Evolutionary conservation across 75 land plant species (phyloP), one percentile per base, ranked within the genome.

Genomic region (Sequoia sempervirens): DNA sequence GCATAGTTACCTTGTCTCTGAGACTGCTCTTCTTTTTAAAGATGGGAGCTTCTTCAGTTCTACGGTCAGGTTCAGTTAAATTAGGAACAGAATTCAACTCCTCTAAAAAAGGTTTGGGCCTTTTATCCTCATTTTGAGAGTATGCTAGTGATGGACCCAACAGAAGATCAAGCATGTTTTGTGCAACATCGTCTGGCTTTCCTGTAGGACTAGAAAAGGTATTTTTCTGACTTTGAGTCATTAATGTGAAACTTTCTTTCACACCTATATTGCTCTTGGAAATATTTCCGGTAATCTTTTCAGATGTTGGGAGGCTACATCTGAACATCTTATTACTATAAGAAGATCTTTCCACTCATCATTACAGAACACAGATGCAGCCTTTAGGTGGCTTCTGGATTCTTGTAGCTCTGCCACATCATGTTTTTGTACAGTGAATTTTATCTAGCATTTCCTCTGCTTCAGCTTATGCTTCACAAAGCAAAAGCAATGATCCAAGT

Each of bases 391-490:
- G 28, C 15, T 45, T 45, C n/a, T 78, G 32, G 45, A 7, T 4
- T 78, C 80, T 78, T 45, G 80, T n/a, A 78, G 50, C 47, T 45
- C 80, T 40, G 26, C 46, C 46, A 43, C 23, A 43, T 43, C 26
- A 10, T 76, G 26, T 45, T 76, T 47, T 26, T 43, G n/a, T 41
- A 43, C 45, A 17, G 7, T 76, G 79, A 41, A 43, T 41, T 76
- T 38, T 47, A 68, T n/a, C n/a, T n/a, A n/a, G 12, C 61, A 17
- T 56, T 14, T 78, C 30, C 28, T 78, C 50, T 45, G 52, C 80
- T 45, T 78, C 50, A 78, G 45, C 80, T n/a, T n/a, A 78, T n/a
- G 80, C 80, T 78, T 23, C 80, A 78, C 80, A 78, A 78, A n/a
- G 46, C 4, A 78, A 78, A 78, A n/a, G 46, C 4, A 78, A n/a